Conservation (phyloP, 805 yeast genomes). For the Wickerhamomyces bovis region DNA sequence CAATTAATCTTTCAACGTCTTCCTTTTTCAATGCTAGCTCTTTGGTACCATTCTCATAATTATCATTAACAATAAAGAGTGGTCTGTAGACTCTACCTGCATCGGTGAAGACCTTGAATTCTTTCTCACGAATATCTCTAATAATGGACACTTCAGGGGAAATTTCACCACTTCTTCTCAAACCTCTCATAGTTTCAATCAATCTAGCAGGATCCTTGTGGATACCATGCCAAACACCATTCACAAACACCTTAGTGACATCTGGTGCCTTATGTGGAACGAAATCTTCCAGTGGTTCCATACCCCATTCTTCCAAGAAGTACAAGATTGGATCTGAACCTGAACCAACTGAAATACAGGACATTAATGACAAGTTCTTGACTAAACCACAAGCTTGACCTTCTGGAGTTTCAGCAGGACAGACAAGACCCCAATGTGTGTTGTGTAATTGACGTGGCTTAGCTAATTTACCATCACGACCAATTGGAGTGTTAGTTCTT, state of each 20-base stretch:
- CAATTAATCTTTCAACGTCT: constrained; percentile 67
- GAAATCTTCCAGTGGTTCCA: constrained; percentile 95
- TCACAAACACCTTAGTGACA: constrained; percentile 90
- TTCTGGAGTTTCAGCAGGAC: constrained; percentile 99
- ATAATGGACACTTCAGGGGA: constrained; percentile 95
- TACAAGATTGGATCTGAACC: constrained; percentile 93
- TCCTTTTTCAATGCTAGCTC: constrained; percentile 81
- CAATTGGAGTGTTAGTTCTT: constrained; percentile 98
- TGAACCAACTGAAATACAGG: constrained; percentile 96
- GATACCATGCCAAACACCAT: constrained; percentile 99
- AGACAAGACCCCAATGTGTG: constrained; percentile 99
- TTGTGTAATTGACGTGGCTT: constrained; percentile 98
- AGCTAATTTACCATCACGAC: constrained; percentile 98
- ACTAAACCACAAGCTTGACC: constrained; percentile 99
- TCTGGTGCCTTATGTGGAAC: constrained; percentile 88
- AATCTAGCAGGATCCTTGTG: constrained; percentile 94
- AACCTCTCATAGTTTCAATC: constrained; percentile 82
- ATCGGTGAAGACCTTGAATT: constrained; percentile 92
- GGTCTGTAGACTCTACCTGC: constrained; percentile 99
- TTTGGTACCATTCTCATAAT: constrained; percentile 53
- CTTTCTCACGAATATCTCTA: constrained; percentile 94
- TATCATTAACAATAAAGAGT: constrained; percentile 86
- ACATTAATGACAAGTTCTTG: constrained; percentile 91
- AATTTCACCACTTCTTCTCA: constrained; percentile 93
- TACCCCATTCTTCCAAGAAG: constrained; percentile 97